Percentiles rank a stretch among this genome's conserved stretches.
These are phyloP conservation scores for Saccharomycopsis fibuligera DNA, from an alignment of 805 yeast species.

Conservation along the genomic window DNA sequence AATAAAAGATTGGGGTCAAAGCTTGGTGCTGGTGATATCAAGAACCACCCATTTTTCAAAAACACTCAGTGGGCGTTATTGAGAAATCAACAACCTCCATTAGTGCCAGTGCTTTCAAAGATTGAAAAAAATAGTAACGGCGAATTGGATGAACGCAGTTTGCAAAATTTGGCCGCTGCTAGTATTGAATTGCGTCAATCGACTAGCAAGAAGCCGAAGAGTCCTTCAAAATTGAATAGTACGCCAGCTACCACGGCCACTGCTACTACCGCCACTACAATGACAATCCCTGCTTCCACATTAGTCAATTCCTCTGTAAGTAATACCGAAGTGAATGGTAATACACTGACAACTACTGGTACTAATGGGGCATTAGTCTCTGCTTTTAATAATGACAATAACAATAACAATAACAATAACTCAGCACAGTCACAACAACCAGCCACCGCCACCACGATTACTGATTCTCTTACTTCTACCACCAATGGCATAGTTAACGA, in stretches of 20 bases:
- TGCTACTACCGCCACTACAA: too few relatives aligned
- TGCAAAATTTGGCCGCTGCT: conserved; percentile 14
- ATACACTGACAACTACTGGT: too few relatives aligned
- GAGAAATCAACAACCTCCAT: conserved; percentile 90
- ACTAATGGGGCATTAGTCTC: conserved; percentile 17
- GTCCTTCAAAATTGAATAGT: too few relatives aligned
- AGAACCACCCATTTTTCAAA: conserved; percentile 86
- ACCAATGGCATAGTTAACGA: conserved; percentile 26
- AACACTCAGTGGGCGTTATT: conserved; percentile 91
- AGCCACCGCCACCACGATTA: too few relatives aligned
- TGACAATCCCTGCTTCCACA: too few relatives aligned
- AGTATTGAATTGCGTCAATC: conserved; percentile 2
- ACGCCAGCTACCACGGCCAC: too few relatives aligned
- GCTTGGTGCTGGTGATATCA: conserved; percentile 92
- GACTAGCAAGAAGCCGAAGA: not conserved
- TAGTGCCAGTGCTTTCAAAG: conserved; percentile 74
- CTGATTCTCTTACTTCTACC: conserved; percentile 15
- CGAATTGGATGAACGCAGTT: conserved; percentile 1
- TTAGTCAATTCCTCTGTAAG: not conserved
- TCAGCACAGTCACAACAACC: too few relatives aligned
- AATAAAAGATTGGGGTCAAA: conserved; percentile 82
- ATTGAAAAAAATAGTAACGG: conserved; percentile 25
- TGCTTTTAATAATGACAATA: conserved; percentile 26
- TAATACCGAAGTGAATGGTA: not conserved
- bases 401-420: conserved; percentile 27